Percentiles rank a stretch among this genome's conserved stretches.
Evolutionary conservation across 2,329 filamentous ascomycete genomes (phyloP).

Genomic region (Apiospora kogelbergensis): DNA sequence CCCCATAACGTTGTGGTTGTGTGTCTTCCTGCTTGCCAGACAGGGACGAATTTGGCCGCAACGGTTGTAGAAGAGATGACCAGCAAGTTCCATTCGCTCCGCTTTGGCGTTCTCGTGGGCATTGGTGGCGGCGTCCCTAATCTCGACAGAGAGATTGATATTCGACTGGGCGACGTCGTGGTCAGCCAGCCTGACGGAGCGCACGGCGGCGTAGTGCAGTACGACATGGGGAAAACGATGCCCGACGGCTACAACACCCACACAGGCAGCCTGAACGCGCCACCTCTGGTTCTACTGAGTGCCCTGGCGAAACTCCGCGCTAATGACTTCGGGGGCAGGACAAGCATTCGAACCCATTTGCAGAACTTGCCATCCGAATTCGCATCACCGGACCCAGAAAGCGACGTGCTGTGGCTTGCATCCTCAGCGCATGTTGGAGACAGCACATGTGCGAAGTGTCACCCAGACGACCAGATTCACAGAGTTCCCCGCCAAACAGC

Average conservation of each 20-base stretch:
- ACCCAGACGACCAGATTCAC: neutral
- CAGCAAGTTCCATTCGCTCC: slow-evolving; percentile 16
- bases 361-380: neutral
- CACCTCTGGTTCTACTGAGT: neutral
- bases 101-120: neutral
- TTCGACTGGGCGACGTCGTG: neutral
- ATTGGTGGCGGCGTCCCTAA: neutral
- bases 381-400: neutral
- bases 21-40: slow-evolving; percentile 20
- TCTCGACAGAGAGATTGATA: neutral
- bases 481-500: neutral
- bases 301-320: neutral
- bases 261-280: slow-evolving; percentile 15
- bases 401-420: neutral
- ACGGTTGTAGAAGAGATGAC: slow-evolving; percentile 20
- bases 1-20: slow-evolving; percentile 20
- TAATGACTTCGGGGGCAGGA: neutral
- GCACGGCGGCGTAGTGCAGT: slow-evolving; percentile 6
- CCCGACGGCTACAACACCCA: slow-evolving; percentile 16
- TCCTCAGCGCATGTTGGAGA: neutral
- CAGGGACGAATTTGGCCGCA: slow-evolving; percentile 24
- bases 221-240: slow-evolving; percentile 12
- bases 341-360: no score
- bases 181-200: neutral
- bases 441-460: neutral